Conservation (phyloP, 352 stramenopile species). For the Phytopythium kandeliae region DNA sequence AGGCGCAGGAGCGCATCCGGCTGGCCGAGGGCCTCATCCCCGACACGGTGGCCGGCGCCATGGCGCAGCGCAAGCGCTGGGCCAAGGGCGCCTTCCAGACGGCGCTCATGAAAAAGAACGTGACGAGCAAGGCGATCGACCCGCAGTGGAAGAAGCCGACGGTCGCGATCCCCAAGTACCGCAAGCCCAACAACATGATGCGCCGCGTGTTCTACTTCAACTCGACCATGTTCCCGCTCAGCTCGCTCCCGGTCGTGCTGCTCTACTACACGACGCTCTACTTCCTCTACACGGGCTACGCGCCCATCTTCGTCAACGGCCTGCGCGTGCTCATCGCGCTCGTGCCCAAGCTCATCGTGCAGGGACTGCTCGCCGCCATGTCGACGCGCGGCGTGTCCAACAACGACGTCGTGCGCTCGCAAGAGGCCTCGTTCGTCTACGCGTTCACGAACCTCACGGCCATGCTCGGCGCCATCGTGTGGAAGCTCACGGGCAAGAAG, state of each 20-base stretch:
- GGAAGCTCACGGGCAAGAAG: slow-evolving; percentile 78
- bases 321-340: slow-evolving; percentile 59
- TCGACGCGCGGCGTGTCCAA: slow-evolving; percentile 77
- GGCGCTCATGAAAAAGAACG: slow-evolving; percentile 79
- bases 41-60: slow-evolving; percentile 67
- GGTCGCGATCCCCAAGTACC: slow-evolving; percentile 69
- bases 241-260: slow-evolving; percentile 67
- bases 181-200: slow-evolving; percentile 80
- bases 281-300: slow-evolving; percentile 83
- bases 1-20: slow-evolving; percentile 66
- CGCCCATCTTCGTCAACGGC: slow-evolving; percentile 73
- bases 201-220: slow-evolving; percentile 83
- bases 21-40: slow-evolving; percentile 74
- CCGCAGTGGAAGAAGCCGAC: slow-evolving; percentile 76
- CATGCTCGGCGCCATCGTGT: slow-evolving; percentile 71
- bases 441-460: slow-evolving; percentile 77
- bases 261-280: slow-evolving; percentile 86
- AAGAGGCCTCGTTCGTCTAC: slow-evolving; percentile 80
- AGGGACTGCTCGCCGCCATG: slow-evolving; percentile 65
- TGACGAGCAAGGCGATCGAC: slow-evolving; percentile 50
- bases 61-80: slow-evolving; percentile 79
- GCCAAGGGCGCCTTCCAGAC: slow-evolving; percentile 86
- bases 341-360: slow-evolving; percentile 72
- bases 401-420: slow-evolving; percentile 72
- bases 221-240: slow-evolving; percentile 72